Conservation (phyloP, 2,329 filamentous ascomycete species). For the Nannizziopsis arthrosporioides region DNA sequence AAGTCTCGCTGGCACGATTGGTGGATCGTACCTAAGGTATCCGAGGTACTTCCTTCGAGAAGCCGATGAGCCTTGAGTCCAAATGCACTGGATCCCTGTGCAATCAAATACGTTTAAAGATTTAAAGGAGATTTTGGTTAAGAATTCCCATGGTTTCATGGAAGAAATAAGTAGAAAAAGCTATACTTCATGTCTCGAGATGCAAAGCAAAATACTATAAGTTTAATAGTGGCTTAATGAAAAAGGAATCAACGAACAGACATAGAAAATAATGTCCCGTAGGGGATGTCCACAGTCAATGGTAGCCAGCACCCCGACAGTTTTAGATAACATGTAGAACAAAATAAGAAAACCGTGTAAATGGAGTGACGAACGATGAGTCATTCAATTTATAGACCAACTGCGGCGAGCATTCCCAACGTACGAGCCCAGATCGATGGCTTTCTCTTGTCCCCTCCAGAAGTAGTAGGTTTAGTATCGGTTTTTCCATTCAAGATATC, state of each 20-base stretch:
- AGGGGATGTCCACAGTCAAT: neutral
- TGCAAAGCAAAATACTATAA: too few relatives aligned
- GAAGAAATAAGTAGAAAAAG: too few relatives aligned
- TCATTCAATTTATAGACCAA: constrained; percentile 2
- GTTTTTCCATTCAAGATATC: neutral
- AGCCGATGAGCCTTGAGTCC: neutral
- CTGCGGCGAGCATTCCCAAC: constrained; percentile 4
- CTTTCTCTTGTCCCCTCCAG: neutral
- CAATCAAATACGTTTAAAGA: too few relatives aligned
- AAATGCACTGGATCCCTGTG: too few relatives aligned
- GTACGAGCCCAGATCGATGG: neutral
- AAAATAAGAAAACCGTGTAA: neutral
- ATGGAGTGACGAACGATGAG: too few relatives aligned
- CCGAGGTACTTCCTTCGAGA: constrained; percentile 12
- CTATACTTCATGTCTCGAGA: too few relatives aligned
- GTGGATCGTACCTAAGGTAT: constrained; percentile 35
- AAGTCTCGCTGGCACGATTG: constrained; percentile 36
- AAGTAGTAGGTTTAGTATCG: neutral
- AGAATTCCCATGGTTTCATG: too few relatives aligned
- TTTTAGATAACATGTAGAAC: neutral
- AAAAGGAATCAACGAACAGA: too few relatives aligned
- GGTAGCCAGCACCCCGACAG: neutral
- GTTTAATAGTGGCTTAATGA: too few relatives aligned
- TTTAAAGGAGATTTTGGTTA: too few relatives aligned
- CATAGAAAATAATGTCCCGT: neutral